Evolutionary conservation across 2,329 filamentous ascomycete species (phyloP), one percentile per base, ranked within the genome.

Genomic region (Aureobasidium zeae): DNA sequence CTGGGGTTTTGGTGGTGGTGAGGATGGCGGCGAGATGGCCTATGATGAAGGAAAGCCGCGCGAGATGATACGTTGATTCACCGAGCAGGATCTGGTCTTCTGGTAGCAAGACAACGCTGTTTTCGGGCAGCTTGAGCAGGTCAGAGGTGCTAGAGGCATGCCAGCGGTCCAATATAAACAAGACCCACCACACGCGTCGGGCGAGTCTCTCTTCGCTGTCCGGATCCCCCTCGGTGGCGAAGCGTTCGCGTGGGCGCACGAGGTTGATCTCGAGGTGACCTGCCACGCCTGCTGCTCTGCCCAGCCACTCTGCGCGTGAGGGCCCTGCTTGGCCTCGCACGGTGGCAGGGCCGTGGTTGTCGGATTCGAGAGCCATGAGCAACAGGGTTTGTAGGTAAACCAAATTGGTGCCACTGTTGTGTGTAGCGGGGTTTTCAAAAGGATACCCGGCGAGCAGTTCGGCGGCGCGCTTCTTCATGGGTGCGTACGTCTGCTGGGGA

Each of bases 151-250:
- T 78, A n/a, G 77, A 72, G 3, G 82, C 78, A 56, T 84, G 77
- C 79, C 80, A 86, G 12, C 81, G 73, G 54, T 86, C 82, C 50
- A 86, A 72, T 49, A 82, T 71, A 33, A 85, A 73, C 24, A 86
- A 64, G 11, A 77, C 75, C 77, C 79, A 85, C 82, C 82, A 86
- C 13, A 80, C 72, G 31, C 79, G 72, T 38, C 79, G 67, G 2
- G 72, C 72, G 3, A 85, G 64, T 13, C 75, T 74, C 37, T 79
- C 75, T 32, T 80, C 75, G 15, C 72, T 73, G 55, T 84, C 77
- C 2, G 65, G 55, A 41, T 80, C 74, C 8, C 65, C 58, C 4
- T 72, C 68, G 4, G 63, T 54, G 12, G 59, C 49, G 19, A 58
- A 57, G 59, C 41, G 69, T 68, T 33, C 67, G 50, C 28, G 55